Evolutionary conservation across 768 basidiomycete genomes (phyloP).

Genomic region (Lanmaoa pseudosensibilis): DNA sequence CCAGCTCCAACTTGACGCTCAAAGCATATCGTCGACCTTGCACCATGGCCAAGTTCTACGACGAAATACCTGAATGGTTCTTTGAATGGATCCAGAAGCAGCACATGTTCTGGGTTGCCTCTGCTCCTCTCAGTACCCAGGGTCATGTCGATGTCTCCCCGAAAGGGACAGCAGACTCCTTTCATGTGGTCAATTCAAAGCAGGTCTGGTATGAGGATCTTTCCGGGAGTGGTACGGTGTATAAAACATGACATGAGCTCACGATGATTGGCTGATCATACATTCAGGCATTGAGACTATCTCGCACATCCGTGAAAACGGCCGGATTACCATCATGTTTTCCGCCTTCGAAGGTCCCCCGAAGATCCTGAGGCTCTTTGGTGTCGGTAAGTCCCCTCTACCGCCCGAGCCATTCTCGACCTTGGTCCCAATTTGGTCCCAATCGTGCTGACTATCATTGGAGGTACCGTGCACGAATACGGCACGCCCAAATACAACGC

Average conservation of each 20-base stretch:
- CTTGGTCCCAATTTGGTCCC: background rate
- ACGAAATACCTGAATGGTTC: constrained; percentile 55
- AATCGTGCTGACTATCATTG: background rate
- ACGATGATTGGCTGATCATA: background rate
- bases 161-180: constrained; percentile 61
- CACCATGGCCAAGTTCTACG: constrained; percentile 56
- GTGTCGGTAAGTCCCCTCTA: constrained; percentile 41
- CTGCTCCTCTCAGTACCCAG: constrained; percentile 55
- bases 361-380: constrained; percentile 55
- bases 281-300: constrained; percentile 53
- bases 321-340: constrained; percentile 61
- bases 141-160: constrained; percentile 70
- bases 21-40: background rate
- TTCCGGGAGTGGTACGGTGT: constrained; percentile 57
- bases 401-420: background rate
- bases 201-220: constrained; percentile 74
- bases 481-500: constrained; percentile 59
- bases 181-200: constrained; percentile 54
- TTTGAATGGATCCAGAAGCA: constrained; percentile 62
- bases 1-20: background rate
- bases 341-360: constrained; percentile 61
- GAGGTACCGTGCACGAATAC: constrained; percentile 61
- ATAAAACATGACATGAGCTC: background rate
- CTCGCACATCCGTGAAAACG: constrained; percentile 63
- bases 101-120: constrained; percentile 71